Conservation (phyloP, 2,329 filamentous ascomycete genomes). For the Aspergillus sp. region DNA sequence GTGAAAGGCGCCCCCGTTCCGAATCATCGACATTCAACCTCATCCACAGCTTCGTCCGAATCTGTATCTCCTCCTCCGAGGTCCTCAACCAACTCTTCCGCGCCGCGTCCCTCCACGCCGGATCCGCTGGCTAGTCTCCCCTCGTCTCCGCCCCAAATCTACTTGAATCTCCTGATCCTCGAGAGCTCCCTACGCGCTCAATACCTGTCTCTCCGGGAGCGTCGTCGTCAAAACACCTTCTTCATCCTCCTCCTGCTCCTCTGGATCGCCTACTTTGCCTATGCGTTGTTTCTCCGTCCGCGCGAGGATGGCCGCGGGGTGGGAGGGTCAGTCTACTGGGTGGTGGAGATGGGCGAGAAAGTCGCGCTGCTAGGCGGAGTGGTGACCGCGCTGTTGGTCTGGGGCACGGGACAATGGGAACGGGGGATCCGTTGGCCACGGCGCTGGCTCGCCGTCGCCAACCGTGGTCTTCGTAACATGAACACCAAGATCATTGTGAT, state of each 20-base stretch:
- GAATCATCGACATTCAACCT: slow-evolving; percentile 41
- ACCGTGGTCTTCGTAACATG: slow-evolving; percentile 84
- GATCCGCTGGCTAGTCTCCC: slow-evolving; percentile 79
- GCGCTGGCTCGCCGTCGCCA: slow-evolving; percentile 84
- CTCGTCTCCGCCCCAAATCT: slow-evolving; percentile 93
- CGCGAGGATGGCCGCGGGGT: slow-evolving; percentile 88
- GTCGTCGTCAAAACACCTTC: slow-evolving; percentile 88
- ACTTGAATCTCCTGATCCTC: slow-evolving; percentile 95
- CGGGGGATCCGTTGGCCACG: slow-evolving; percentile 91
- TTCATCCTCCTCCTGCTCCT: slow-evolving; percentile 75
- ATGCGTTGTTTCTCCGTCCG: slow-evolving; percentile 91
- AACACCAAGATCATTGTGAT: slow-evolving; percentile 96
- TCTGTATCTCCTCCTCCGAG: slow-evolving; percentile 18
- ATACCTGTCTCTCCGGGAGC: slow-evolving; percentile 83
- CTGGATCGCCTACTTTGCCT: slow-evolving; percentile 84
- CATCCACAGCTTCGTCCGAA: slow-evolving; percentile 29
- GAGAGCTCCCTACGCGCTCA: slow-evolving; percentile 91
- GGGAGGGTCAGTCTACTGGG: slow-evolving; percentile 94
- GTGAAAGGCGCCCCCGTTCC: slow-evolving; percentile 83
- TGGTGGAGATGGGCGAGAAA: slow-evolving; percentile 85
- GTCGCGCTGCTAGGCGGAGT: slow-evolving; percentile 88
- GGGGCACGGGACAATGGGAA: slow-evolving; percentile 96
- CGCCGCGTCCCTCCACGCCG: slow-evolving; percentile 42
- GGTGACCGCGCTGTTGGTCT: slow-evolving; percentile 81
- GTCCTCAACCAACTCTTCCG: slow-evolving; percentile 41